Percentiles rank a stretch among this genome's conserved stretches.
Evolutionary conservation across 768 basidiomycete genomes (phyloP).

Genomic region (Pleurotus tuoliensis): DNA sequence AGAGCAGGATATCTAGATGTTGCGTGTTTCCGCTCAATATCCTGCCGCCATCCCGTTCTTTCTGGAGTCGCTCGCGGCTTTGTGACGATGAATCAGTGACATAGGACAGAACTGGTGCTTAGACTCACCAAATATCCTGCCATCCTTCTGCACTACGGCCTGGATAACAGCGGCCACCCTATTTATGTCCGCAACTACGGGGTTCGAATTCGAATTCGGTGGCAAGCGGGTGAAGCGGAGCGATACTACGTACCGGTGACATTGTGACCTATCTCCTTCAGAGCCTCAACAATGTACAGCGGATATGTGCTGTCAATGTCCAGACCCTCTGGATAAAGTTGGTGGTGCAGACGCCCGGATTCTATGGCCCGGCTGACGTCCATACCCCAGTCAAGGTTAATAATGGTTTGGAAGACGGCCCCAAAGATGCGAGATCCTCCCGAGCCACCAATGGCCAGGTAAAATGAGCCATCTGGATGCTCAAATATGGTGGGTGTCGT

Average conservation of each 20-base stretch:
- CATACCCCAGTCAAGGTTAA: conserved; percentile 80
- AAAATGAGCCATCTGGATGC: conserved; percentile 66
- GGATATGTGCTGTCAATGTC: conserved; percentile 64
- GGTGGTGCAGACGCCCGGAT: conserved; percentile 78
- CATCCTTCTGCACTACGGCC: conserved; percentile 49
- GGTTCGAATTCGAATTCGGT: background rate
- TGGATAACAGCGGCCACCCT: conserved; percentile 78
- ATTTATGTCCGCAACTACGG: conserved; percentile 55
- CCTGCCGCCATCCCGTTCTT: conserved; percentile 92
- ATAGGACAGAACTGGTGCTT: conserved; percentile 1
- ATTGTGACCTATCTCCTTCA: conserved; percentile 66
- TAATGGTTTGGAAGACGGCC: conserved; percentile 71
- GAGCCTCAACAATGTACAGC: conserved; percentile 44
- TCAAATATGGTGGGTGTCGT: conserved; percentile 81
- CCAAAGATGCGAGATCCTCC: conserved; percentile 87
- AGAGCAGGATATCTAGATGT: background rate
- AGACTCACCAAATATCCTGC: conserved; percentile 58
- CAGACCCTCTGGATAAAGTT: conserved; percentile 67
- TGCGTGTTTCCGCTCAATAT: conserved; percentile 41
- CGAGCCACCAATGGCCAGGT: conserved; percentile 74
- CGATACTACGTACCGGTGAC: conserved; percentile 46
- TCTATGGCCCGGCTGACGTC: conserved; percentile 83
- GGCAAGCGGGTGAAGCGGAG: background rate
- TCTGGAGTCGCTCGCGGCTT: conserved; percentile 87
- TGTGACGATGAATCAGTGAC: conserved; percentile 1